These are phyloP conservation scores for Tarenaya hassleriana DNA, from an alignment of 345 rosid genomes.

Conservation along the genomic window DNA sequence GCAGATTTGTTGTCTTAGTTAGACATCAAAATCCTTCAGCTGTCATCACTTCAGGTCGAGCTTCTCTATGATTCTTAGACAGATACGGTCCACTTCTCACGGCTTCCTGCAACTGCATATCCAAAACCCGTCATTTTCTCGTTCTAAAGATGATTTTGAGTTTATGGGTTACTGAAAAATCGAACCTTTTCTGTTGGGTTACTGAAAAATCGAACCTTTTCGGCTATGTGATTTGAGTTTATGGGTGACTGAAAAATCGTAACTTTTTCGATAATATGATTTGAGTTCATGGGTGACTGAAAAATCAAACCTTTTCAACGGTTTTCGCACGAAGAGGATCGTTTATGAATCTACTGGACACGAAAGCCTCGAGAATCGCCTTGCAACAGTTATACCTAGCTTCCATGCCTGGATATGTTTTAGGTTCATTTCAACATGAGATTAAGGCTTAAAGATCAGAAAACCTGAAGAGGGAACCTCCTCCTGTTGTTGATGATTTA, in stretches of 20 bases:
- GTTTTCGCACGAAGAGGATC: slow-evolving; percentile 51
- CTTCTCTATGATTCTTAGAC: slow-evolving; percentile 40
- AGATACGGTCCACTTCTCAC: slow-evolving; percentile 74
- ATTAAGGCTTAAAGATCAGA: slow-evolving; percentile 11
- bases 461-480: background rate
- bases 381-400: slow-evolving; percentile 70
- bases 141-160: too few relatives aligned
- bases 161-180: background rate
- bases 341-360: slow-evolving; percentile 43
- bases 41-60: slow-evolving; percentile 68
- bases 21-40: slow-evolving; percentile 58
- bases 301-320: slow-evolving; percentile 50
- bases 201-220: slow-evolving; percentile 43
- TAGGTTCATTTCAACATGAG: background rate
- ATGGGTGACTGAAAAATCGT: slow-evolving; percentile 13
- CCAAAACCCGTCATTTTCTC: background rate
- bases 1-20: too few relatives aligned
- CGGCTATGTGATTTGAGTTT: background rate
- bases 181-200: slow-evolving; percentile 46
- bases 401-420: slow-evolving; percentile 65
- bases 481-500: background rate
- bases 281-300: background rate
- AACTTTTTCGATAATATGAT: slow-evolving; percentile 57
- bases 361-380: slow-evolving; percentile 53
- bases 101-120: slow-evolving; percentile 74